Base-by-base conservation (phyloP, 306 rosid species). In the Castanea sativa region DNA sequence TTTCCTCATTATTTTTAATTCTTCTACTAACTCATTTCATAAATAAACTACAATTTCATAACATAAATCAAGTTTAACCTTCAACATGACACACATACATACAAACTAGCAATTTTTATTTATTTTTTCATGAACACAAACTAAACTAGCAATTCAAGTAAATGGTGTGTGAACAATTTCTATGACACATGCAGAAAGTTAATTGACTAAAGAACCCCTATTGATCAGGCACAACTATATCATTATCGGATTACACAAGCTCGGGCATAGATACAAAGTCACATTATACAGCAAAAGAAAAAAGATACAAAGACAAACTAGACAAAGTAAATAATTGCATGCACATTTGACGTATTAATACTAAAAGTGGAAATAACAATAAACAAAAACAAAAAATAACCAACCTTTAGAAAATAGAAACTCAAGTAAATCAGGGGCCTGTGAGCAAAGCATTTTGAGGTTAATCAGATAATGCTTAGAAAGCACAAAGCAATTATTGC, bases 371-470 rank as follows among this genome's bases (percentile, higher is more conserved):
- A 58, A 43, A 15, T 33, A n/a, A 29, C 63, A n/a, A 75, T 69
- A 69, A 32, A 52, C 10, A 45, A 43, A 79, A 12, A 14, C 57
- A 75, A 77, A 92, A 92, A 45, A 43, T 70, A 12, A 18, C 63
- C 70, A 77, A 92, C 97, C 97, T 87, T 87, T 83, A 69, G 74
- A 83, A 90, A 94, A 92, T 64, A 94, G 92, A 78, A 79, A 79
- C 23, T 83, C 92, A 59, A 92, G 99, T 68, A 95, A 87, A 73
- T 90, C 94, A 21, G 97, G 97, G 79, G 95, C 99, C 99, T 91
- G 90, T 88, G 82, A 63, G 65, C 60, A 82, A 86, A 74, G 77
- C 49, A 80, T 76, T 86, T 73, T 73, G 76, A 81, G 71, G 79
- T 80, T 70, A 84, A 81, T 86, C 58, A 84, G 76, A 68, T 70